Evolutionary conservation across 805 yeast genomes (phyloP), one percentile per base, ranked within the genome.

Genomic region (Kuraishia ogatae): DNA sequence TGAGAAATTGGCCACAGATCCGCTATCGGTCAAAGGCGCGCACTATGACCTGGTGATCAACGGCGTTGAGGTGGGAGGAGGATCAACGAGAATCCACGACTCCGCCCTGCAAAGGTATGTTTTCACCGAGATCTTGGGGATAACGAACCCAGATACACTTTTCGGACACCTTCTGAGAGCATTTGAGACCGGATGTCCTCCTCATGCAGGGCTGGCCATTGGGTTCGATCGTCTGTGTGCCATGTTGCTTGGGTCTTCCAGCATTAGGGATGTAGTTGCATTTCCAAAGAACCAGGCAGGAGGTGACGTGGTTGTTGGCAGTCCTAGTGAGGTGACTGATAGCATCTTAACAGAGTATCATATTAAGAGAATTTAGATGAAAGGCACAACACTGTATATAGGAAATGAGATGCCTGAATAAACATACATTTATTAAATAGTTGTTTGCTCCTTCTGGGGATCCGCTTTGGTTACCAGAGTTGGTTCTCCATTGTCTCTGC

Each of bases 11-110:
- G 76, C 64, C 6, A 60, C 73, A 0, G 74, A 76, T 20, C 96
- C 96, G 4, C 68, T 89, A 24, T 66, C 71, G 47, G 90, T 86
- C 1, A 76, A 81, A 46, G 99, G 98, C 11, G 96, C 89, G 63
- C 99, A 94, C 68, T 94, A 91, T 67, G 99, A 94, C 66, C 71
- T 94, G 17, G 99, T 94, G 0, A 73, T 94, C 46, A 93, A 93
- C 64, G 99, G 99, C 1, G 89, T 88, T 6, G 99, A 94, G 66
- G 79, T 92, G 1, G 99, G 99, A 26, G 99, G 99, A 20, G 99
- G 99, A 0, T 89, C 97, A 5, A 78, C 96, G 59, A 89, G 99
- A 81, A 81, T 94, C 20, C 99, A 94, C 65, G 97, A 91, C 65
- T 77, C 94, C 0, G 75, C 72, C 13, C 72, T 94, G 28, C 99